phyloP scores from a whole-genome alignment of 1,139 yeast species.

The Scheffersomyces stambukii region DNA sequence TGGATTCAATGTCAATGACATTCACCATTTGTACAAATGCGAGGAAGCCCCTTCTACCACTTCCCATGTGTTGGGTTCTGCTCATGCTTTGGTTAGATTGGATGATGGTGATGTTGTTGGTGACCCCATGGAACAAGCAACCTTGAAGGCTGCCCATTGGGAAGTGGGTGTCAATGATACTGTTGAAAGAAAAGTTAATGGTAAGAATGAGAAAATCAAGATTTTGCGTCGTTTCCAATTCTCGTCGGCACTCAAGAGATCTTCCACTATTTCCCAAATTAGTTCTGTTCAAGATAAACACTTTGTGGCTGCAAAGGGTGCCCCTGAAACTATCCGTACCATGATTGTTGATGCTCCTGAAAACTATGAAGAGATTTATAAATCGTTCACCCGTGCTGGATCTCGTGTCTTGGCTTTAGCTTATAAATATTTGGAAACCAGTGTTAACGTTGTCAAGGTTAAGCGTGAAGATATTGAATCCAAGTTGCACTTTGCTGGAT shows the following conservation, averaged over 20 bases:
- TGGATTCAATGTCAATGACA: constrained; percentile 58
- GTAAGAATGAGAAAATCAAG: constrained; percentile 52
- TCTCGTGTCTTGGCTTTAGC: constrained; percentile 95
- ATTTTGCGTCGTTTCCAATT: constrained; percentile 95
- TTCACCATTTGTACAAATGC: constrained; percentile 56
- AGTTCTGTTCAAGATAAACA: constrained; percentile 48
- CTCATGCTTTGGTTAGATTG: constrained; percentile 89
- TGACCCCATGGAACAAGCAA: constrained; percentile 98
- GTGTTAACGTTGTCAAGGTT: constrained; percentile 47
- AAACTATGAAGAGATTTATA: constrained; percentile 80
- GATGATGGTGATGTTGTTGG: constrained; percentile 98
- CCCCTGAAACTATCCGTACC: constrained; percentile 91
- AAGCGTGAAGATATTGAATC: constrained; percentile 76
- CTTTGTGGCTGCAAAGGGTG: constrained; percentile 93
- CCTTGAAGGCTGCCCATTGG: constrained; percentile 88
- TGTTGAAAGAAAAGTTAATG: constrained; percentile 43
- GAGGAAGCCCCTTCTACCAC: constrained; percentile 63
- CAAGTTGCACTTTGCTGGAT: constrained; percentile 79
- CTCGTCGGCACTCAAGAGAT: constrained; percentile 92
- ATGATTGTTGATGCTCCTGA: constrained; percentile 74
- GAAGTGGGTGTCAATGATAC: constrained; percentile 69
- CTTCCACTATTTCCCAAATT: constrained; percentile 78
- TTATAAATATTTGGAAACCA: constrained; percentile 63
- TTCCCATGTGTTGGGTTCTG: constrained; percentile 79
- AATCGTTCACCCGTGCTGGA: constrained; percentile 91